Base-by-base conservation (phyloP, 2,329 filamentous ascomycete genomes). In the Apiospora hydei region DNA sequence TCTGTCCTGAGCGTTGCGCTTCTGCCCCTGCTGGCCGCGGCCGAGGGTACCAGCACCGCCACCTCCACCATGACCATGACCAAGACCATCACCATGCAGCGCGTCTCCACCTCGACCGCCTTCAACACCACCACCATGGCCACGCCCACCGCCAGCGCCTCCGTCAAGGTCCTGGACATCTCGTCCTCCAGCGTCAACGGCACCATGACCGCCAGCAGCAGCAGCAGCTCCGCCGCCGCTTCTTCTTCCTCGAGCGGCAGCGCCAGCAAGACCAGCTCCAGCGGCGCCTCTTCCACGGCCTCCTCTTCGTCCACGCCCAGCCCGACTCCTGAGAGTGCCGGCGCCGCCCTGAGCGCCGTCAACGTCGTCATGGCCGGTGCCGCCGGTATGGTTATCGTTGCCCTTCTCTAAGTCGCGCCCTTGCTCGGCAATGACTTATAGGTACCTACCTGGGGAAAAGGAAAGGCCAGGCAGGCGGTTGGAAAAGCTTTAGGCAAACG, bases 11-110 rank as follows among this genome's bases (percentile, higher is more conserved):
- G 87, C 73, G 85, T 85, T 73, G 79, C 84, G 74, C 78, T 87
- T 74, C 84, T 91, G 78, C 88, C 89, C 77, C 83, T 88, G 70
- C 79, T 89, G 77, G 88, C 87, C 73, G 77, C 88, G 70, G 88
- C 88, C 34, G 34, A 38, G 49, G 80, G 79, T 46, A 77, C 79
- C 71, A 77, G 77, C 34, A 84, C 84, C 61, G 83, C 85, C 24
- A 87, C 85, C 30, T 83, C 83, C 38, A 90, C 88, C 53, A 83
- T 83, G 71, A 86, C 84, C 66, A 77, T 86, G 76, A 88, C 86
- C 77, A 85, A 85, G 78, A 88, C 86, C 68, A 78, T 88, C 79
- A 88, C 85, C 66, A 84, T 90, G 73, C 84, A 84, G 66, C 80
- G 83, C 77, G 83, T 86, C 46, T 70, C 76, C 38, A 74, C 77